Conservation (phyloP, 371 early-diverging fungal species). For the Mortierella sp. region DNA sequence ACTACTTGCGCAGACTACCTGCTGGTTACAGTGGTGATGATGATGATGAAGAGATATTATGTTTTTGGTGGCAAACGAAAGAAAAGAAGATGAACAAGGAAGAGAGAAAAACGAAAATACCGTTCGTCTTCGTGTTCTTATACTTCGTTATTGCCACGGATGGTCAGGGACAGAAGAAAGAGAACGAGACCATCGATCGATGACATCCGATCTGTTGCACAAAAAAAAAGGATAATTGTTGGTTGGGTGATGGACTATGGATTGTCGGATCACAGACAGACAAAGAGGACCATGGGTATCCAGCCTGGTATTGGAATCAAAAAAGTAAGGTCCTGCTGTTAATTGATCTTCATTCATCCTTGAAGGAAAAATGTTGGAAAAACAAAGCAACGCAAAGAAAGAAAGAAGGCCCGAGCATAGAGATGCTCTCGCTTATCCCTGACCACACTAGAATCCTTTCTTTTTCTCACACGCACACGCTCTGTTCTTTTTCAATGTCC, state of each 20-base stretch:
- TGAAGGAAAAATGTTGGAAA: not conserved
- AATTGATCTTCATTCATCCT: constrained; percentile 42
- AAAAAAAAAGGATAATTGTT: no score
- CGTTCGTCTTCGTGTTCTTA: no score
- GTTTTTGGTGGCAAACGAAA: not conserved
- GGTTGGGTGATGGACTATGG: no score
- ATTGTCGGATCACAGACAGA: not conserved
- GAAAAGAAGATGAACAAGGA: not conserved
- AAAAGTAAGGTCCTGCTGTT: not conserved
- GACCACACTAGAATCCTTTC: constrained; percentile 1
- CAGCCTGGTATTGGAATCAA: constrained; percentile 33
- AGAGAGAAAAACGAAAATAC: no score
- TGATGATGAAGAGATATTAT: not conserved
- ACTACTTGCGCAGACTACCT: no score
- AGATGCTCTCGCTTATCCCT: not conserved
- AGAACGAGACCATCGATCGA: no score
- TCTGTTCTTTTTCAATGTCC: not conserved
- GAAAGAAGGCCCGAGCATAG: not conserved
- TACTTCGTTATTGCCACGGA: not conserved
- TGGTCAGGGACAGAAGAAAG: no score
- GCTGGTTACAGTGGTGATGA: not conserved
- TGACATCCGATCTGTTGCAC: not conserved
- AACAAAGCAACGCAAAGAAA: no score
- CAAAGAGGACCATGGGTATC: not conserved
- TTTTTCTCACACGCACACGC: not conserved